Evolutionary conservation across 2,329 filamentous ascomycete genomes (phyloP), one percentile per base, ranked within the genome.

Genomic region (Claviceps citrina): DNA sequence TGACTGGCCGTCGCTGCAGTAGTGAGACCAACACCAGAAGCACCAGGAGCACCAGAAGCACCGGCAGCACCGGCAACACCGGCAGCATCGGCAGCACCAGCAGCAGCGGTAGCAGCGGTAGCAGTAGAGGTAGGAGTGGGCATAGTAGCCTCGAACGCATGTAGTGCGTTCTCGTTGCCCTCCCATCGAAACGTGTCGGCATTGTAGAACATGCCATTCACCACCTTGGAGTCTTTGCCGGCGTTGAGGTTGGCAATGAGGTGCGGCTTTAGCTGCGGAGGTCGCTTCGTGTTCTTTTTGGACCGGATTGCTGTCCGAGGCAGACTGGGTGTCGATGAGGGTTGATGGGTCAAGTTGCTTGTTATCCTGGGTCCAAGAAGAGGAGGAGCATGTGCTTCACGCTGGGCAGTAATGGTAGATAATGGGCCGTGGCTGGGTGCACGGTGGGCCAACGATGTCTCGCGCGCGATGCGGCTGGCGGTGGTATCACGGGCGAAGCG

Each of bases 181-280:
- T 98, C 91, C 91, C 91, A 98, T 37, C 78, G 73, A 54, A 79
- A 91, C 7, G 84, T 82, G 22, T 72, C 67, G 6, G 91, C 84
- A 54, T 98, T 96, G 58, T 94, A 98, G 40, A 77, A 80, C 91
- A 98, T 98, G 47, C 89, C 91, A 47, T 38, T 67, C 76, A 67
- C 69, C 93, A 85, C 79, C 66, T 89, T 93, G 26, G 81, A 70
- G 49, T 84, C 80, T 50, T 81, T 84, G 44, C 78, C 71, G 30
- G 72, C 69, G 49, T 74, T 77, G 56, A 95, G 72, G 46, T 87
- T 85, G 44, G 87, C 81, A 54, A 96, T 96, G 45, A 98, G 68
- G 50, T 89, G 82, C 41, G 91, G 91, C 58, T 89, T 91, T 47
- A 66, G 56, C 53, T 84, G 77, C 51, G 78, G 73, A 18, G 71